Evolutionary conservation across 2,329 filamentous ascomycete genomes (phyloP), one percentile per base, ranked within the genome.

Genomic region (Fusarium compactum): DNA sequence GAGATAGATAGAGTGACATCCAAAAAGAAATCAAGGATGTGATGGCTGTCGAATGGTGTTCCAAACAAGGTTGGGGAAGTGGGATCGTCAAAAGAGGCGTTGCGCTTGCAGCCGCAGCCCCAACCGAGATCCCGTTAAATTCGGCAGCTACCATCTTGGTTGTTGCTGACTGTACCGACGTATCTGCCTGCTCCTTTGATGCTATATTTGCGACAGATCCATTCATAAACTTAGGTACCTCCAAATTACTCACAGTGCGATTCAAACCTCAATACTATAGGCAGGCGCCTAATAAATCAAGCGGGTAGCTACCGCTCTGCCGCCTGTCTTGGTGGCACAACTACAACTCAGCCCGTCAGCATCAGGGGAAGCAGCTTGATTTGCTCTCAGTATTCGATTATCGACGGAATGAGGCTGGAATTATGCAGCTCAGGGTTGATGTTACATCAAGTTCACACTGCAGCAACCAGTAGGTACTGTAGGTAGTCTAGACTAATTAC

Each of bases 191-290:
- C 15, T 20, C 14, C 22, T 24, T 18, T 6, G 51, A 47, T 74
- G 58, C 72, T 75, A 74, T 72, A 70, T 72, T 72, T 75, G 71
- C 53, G 57, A 67, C 70, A 63, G 43, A 46, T 38, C 18, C 6
- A 12, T 38, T 38, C 18, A 38, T 38, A 14, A 38, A 34, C 15
- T 16, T 34, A 8, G 6, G 6, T 30, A 32, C 15, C 30, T 5
- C 9, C 15, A 16, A 16, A 34, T 16, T 34, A 34, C 8, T 34
- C 34, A 38, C 34, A 38, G 34, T 38, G 34, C 34, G 18, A 38
- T 38, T 12, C 10, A 11, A n/a, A n/a, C 10, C 34, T 38, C 34
- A 38, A 38, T 38, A n/a, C 18, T n/a, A n/a, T 38, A n/a, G 34
- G 34, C 18, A 58, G 51, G 40, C 27, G 27, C 32, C 48, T 52